These are phyloP conservation scores for Didymella exigua DNA, from an alignment of 2,329 filamentous ascomycete genomes.

Conservation along the genomic window DNA sequence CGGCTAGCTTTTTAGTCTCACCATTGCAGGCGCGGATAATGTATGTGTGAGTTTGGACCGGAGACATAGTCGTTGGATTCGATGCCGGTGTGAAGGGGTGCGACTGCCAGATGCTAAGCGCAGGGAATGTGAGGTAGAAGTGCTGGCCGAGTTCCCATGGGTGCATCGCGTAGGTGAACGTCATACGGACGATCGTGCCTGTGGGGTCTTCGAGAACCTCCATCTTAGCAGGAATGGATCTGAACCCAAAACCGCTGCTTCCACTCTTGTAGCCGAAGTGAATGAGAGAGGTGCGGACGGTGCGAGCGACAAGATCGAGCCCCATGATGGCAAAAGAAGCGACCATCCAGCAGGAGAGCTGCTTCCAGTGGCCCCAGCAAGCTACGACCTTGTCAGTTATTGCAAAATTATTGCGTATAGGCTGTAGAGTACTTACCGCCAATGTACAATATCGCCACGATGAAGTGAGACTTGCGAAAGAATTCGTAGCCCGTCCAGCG, in stretches of 20 bases:
- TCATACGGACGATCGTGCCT: slow-evolving; percentile 63
- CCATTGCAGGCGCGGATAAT: slow-evolving; percentile 38
- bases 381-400: slow-evolving; percentile 45
- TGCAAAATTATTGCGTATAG: no score
- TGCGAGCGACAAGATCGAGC: slow-evolving; percentile 64
- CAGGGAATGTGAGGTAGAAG: slow-evolving; percentile 71
- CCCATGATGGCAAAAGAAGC: slow-evolving; percentile 68
- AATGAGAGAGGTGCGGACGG: slow-evolving; percentile 62
- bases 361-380: slow-evolving; percentile 74
- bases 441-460: slow-evolving; percentile 73
- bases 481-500: slow-evolving; percentile 73
- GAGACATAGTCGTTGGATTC: slow-evolving; percentile 1
- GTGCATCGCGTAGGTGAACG: slow-evolving; percentile 66
- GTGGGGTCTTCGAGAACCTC: slow-evolving; percentile 59
- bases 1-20: slow-evolving; percentile 35
- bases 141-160: slow-evolving; percentile 71
- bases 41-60: slow-evolving; percentile 31
- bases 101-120: slow-evolving; percentile 70
- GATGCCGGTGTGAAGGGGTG: slow-evolving; percentile 64
- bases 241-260: slow-evolving; percentile 59
- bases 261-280: slow-evolving; percentile 61
- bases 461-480: slow-evolving; percentile 74
- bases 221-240: slow-evolving; percentile 58
- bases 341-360: slow-evolving; percentile 71
- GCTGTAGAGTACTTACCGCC: slow-evolving; percentile 47